These are phyloP conservation scores for Magnolia changhungtana DNA, from an alignment of 164 flowering plant genomes.

Conservation along the genomic window DNA sequence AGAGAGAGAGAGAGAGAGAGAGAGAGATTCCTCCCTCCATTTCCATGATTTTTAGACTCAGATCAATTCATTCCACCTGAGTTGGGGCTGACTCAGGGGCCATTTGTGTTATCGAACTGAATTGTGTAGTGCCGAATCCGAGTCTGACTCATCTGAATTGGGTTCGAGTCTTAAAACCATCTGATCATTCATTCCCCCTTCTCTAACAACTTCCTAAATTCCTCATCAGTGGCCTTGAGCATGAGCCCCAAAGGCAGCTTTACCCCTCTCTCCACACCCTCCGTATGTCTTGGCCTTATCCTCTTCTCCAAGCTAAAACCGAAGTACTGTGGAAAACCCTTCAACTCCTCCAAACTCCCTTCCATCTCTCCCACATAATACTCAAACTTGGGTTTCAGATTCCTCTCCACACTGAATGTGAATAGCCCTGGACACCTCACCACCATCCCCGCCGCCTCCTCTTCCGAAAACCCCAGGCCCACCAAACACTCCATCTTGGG, in stretches of 20 bases:
- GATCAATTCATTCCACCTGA: too few relatives aligned
- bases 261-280: slow-evolving; percentile 42
- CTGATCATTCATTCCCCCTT: slow-evolving; percentile 5
- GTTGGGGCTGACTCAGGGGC: too few relatives aligned
- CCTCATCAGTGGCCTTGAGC: slow-evolving; percentile 81
- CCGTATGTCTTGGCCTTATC: slow-evolving; percentile 72
- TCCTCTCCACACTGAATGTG: slow-evolving; percentile 86
- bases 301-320: slow-evolving; percentile 93
- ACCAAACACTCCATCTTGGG: slow-evolving; percentile 69
- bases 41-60: too few relatives aligned
- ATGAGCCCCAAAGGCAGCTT: slow-evolving; percentile 53
- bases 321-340: slow-evolving; percentile 88
- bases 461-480: slow-evolving; percentile 45
- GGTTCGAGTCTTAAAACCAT: too few relatives aligned
- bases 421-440: slow-evolving; percentile 74
- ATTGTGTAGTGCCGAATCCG: too few relatives aligned
- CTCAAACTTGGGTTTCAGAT: slow-evolving; percentile 81
- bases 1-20: too few relatives aligned
- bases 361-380: slow-evolving; percentile 59
- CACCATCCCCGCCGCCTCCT: slow-evolving; percentile 74
- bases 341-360: slow-evolving; percentile 60
- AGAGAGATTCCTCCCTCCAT: too few relatives aligned
- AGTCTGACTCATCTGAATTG: too few relatives aligned
- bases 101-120: too few relatives aligned
- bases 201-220: slow-evolving; percentile 50